Conservation (phyloP, 163 green algal genomes). For the Scenedesmus sp. region DNA sequence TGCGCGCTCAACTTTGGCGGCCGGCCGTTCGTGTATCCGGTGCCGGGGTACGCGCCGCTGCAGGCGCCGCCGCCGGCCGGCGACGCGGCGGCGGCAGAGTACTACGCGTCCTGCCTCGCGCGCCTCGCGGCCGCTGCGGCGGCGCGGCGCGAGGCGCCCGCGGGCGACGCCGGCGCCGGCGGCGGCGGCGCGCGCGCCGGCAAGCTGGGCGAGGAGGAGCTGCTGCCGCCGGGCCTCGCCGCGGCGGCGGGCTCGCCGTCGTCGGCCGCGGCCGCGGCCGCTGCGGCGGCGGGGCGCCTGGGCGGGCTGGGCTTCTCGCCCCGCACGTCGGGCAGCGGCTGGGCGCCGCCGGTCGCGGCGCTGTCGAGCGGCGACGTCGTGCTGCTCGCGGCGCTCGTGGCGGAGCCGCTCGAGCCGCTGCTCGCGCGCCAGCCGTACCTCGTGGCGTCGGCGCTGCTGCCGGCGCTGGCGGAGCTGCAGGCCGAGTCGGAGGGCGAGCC, state of each 20-base stretch:
- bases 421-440: constrained; percentile 49
- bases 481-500: not conserved
- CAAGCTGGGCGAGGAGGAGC: not conserved
- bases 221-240: constrained; percentile 4
- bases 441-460: constrained; percentile 60
- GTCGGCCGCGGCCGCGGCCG: not conserved
- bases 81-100: constrained; percentile 40
- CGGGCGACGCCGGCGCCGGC: not conserved
- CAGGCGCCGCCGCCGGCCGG: constrained; percentile 58
- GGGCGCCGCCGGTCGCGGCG: not conserved
- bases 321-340: constrained; percentile 1
- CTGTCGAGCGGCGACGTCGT: constrained; percentile 13
- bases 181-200: constrained; percentile 1
- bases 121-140: constrained; percentile 39
- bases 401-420: constrained; percentile 29
- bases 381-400: constrained; percentile 19
- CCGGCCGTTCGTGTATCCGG: constrained; percentile 78
- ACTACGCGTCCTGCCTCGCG: constrained; percentile 60
- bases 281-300: constrained; percentile 20
- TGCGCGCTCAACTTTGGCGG: constrained; percentile 91
- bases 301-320: constrained; percentile 2
- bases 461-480: constrained; percentile 28
- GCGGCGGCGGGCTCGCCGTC: not conserved
- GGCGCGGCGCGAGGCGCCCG: constrained; percentile 5
- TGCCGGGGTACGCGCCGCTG: constrained; percentile 77